A percentile compares a stretch with the other conserved stretches of the same genome.
Conservation (phyloP, 208 protist species). For the Porcisia hertigi region DNA sequence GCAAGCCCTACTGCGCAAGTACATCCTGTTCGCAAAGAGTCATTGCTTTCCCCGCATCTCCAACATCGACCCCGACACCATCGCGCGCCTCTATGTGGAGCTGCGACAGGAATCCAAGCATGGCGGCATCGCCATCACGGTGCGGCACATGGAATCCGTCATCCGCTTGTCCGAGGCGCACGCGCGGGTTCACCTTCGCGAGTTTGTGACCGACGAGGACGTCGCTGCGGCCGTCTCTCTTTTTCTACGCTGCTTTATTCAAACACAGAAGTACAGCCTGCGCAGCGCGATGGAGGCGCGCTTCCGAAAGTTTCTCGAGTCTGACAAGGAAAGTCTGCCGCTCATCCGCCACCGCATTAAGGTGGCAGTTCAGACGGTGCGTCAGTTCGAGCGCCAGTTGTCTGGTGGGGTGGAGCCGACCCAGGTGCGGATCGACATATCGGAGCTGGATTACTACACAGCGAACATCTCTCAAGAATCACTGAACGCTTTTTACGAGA, state of each 20-base stretch:
- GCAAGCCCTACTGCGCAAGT: conserved; percentile 97
- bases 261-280: conserved; percentile 94
- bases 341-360: conserved; percentile 89
- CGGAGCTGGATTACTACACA: conserved; percentile 82
- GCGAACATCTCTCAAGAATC: conserved; percentile 78
- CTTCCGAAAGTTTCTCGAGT: conserved; percentile 88
- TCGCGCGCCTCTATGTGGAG: conserved; percentile 96
- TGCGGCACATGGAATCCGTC: conserved; percentile 99
- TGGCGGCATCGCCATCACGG: conserved; percentile 96
- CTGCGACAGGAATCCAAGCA: conserved; percentile 95
- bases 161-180: conserved; percentile 98
- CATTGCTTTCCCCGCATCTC: conserved; percentile 92
- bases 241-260: conserved; percentile 98
- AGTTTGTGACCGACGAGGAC: conserved; percentile 97
- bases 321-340: conserved; percentile 83
- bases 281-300: conserved; percentile 85
- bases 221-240: conserved; percentile 97
- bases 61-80: conserved; percentile 94
- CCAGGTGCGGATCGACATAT: conserved; percentile 74
- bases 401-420: conserved; percentile 81
- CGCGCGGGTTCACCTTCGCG: conserved; percentile 97
- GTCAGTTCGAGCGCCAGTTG: conserved; percentile 84
- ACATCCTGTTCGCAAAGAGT: conserved; percentile 97
- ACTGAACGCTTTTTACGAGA: conserved; percentile 83
- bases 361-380: conserved; percentile 74